A percentile compares a stretch with the other conserved stretches of the same genome.
Conservation (phyloP, 164 flowering plant species). For the Saururus chinensis region DNA sequence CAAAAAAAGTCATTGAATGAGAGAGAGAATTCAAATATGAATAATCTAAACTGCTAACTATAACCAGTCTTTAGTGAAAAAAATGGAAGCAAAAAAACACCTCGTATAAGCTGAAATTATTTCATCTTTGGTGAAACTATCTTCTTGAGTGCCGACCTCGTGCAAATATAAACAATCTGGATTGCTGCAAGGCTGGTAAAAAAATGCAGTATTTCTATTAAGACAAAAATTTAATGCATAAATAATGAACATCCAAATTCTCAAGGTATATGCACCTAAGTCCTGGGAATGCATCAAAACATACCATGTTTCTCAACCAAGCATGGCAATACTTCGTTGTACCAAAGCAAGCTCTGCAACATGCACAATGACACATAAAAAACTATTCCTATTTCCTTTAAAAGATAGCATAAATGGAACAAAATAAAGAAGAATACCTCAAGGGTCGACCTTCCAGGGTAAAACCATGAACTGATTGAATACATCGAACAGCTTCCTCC, state of each 20-base stretch:
- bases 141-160: constrained; percentile 90
- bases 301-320: constrained; percentile 92
- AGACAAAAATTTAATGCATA: too few relatives aligned
- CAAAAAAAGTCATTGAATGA: too few relatives aligned
- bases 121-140: constrained; percentile 95
- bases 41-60: too few relatives aligned
- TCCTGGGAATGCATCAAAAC: constrained; percentile 1
- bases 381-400: too few relatives aligned
- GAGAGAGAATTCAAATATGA: too few relatives aligned
- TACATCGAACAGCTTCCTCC: constrained; percentile 95
- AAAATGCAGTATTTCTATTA: background rate
- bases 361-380: background rate
- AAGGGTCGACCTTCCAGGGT: constrained; percentile 74
- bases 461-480: constrained; percentile 88
- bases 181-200: constrained; percentile 51
- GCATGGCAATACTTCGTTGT: constrained; percentile 98
- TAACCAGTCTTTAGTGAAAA: background rate
- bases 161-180: constrained; percentile 97
- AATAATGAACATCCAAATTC: background rate
- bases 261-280: background rate
- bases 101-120: constrained; percentile 80
- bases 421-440: constrained; percentile 22
- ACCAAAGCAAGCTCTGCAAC: constrained; percentile 93
- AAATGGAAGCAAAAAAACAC: constrained; percentile 23
- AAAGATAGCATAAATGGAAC: background rate